Percentiles rank a stretch among this genome's conserved stretches.
phyloP scores from a whole-genome alignment of 345 rosid species.

The Hibiscus tridactylites region DNA sequence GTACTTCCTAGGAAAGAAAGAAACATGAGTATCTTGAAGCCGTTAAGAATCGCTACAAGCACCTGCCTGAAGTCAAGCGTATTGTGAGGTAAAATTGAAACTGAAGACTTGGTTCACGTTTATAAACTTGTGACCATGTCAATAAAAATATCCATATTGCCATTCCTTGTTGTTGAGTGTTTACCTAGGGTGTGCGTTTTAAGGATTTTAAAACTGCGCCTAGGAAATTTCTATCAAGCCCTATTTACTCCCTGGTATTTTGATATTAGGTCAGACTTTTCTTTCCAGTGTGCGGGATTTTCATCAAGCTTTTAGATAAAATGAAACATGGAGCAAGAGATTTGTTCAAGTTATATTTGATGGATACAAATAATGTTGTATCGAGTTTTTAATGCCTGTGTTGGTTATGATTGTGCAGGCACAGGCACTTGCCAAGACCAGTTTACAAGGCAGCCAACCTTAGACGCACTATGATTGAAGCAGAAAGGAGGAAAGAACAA shows the following conservation, averaged over 20 bases:
- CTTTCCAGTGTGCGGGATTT: background rate
- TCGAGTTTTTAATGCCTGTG: background rate
- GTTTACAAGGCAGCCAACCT: conserved; percentile 55
- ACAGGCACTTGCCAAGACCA: conserved; percentile 85
- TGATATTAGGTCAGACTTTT: background rate
- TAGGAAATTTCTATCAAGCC: background rate
- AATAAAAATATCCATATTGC: background rate
- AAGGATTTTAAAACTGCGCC: background rate
- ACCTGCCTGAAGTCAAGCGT: conserved; percentile 84
- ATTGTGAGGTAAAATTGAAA: conserved; percentile 53
- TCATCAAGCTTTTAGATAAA: background rate
- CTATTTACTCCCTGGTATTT: background rate
- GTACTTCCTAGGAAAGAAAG: conserved; percentile 80
- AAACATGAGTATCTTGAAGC: conserved; percentile 79
- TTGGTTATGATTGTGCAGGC: conserved; percentile 43
- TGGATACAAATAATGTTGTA: background rate
- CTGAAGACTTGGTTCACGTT: background rate
- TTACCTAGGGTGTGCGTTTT: background rate
- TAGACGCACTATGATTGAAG: conserved; percentile 43
- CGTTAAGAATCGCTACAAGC: conserved; percentile 78
- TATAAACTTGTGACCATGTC: background rate
- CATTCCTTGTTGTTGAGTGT: background rate
- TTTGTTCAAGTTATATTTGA: background rate
- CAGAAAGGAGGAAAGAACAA: conserved; percentile 70
- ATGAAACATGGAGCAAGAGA: background rate